Percentiles rank a stretch among this genome's conserved stretches.
phyloP scores from a whole-genome alignment of 495 filamentous ascomycete genomes.

The Venustampulla echinocandica region DNA sequence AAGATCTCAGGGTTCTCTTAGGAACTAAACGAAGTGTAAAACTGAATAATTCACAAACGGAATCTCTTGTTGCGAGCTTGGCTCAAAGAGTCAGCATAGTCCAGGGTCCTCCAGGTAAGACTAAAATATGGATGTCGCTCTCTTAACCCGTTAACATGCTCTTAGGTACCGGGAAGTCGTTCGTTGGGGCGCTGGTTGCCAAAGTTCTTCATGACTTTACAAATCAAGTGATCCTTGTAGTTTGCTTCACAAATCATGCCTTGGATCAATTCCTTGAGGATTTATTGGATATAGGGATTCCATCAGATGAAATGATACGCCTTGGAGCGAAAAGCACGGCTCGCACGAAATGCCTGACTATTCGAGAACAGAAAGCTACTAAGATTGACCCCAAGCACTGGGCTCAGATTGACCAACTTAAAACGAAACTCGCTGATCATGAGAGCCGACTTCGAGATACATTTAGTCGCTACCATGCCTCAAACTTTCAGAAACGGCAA shows the following conservation, averaged over 20 bases:
- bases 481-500: slow-evolving; percentile 15
- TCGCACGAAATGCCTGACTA: slow-evolving; percentile 36
- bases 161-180: slow-evolving; percentile 74
- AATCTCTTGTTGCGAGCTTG: slow-evolving; percentile 48
- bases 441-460: slow-evolving; percentile 15
- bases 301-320: slow-evolving; percentile 46
- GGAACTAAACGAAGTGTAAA: slow-evolving; percentile 16
- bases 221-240: slow-evolving; percentile 47
- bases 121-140: no score
- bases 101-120: slow-evolving; percentile 67
- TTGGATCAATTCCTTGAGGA: slow-evolving; percentile 70
- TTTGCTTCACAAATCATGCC: slow-evolving; percentile 63
- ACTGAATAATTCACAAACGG: slow-evolving; percentile 47
- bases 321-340: slow-evolving; percentile 54
- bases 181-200: slow-evolving; percentile 60
- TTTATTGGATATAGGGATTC: slow-evolving; percentile 54
- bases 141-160: background rate
- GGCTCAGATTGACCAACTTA: slow-evolving; percentile 10
- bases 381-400: slow-evolving; percentile 10
- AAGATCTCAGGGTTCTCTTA: slow-evolving; percentile 29
- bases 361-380: slow-evolving; percentile 35
- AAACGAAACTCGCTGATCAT: slow-evolving; percentile 3
- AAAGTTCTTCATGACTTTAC: slow-evolving; percentile 49
- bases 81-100: slow-evolving; percentile 51
- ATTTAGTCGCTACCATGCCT: slow-evolving; percentile 24